These are phyloP conservation scores for Chlorella sp. DNA, from an alignment of 139 green algal species.

Conservation along the genomic window DNA sequence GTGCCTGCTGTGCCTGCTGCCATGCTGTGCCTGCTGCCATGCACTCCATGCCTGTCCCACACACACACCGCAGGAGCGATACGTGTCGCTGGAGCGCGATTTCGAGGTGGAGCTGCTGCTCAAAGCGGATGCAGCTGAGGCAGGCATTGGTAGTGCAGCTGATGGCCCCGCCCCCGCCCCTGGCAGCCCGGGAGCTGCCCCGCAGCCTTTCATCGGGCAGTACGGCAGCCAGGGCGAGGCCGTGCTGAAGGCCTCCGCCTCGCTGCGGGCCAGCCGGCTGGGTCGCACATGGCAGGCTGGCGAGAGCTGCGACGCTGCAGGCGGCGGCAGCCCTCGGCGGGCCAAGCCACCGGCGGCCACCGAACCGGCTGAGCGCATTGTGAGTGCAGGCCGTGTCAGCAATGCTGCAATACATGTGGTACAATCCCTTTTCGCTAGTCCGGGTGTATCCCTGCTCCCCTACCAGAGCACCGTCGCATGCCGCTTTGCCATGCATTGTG, in stretches of 20 bases:
- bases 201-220: too few species aligned
- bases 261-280: neutral
- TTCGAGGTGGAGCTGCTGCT: slow-evolving; percentile 33
- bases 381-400: too few species aligned
- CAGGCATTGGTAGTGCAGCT: neutral
- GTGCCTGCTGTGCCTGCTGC: too few species aligned
- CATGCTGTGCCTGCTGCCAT: neutral
- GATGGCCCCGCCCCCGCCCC: neutral
- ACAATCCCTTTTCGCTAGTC: too few species aligned
- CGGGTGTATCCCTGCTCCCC: too few species aligned
- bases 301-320: neutral
- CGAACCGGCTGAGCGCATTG: neutral
- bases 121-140: neutral
- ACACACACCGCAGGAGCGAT: neutral
- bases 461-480: too few species aligned
- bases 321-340: neutral
- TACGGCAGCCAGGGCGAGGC: neutral
- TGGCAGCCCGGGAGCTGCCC: too few species aligned
- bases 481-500: too few species aligned
- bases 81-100: slow-evolving; percentile 9
- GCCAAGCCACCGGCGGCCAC: neutral
- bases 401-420: too few species aligned
- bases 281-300: neutral
- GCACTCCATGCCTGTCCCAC: neutral
- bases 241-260: neutral